Evolutionary conservation across 1,284 basidiomycete genomes (phyloP), one percentile per base, ranked within the genome.

Genomic region (Volvariella volvacea): DNA sequence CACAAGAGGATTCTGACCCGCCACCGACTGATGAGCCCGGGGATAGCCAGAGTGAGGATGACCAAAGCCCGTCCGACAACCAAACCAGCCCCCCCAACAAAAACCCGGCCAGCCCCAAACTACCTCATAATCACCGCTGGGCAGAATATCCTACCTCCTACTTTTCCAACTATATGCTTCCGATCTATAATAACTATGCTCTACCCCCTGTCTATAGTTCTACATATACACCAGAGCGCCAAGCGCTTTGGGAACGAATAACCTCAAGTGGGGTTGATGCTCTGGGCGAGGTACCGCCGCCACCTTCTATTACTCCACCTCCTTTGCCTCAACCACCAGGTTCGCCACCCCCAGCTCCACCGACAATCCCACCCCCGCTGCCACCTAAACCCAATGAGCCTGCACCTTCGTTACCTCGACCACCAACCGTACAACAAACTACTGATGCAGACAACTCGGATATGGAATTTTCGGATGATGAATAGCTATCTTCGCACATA

Each of bases 101-200:
- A n/a, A n/a, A n/a, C n/a, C n/a, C n/a, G n/a, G n/a, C 34, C 9
- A 28, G 22, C 15, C 54, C 51, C 7, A 58, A 52, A 20, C 34
- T 36, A 4, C 19, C 34, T 8, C n/a, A 15, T 8, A 36, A 15
- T 20, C 34, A 36, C n/a, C 70, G 83, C 39, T 86, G 83, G 84
- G 84, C 80, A 3, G 55, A 49, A 21, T 88, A 82, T 52, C 78
- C 82, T 2, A 55, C 65, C 22, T 71, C 73, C 2, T 71, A 78
- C 50, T 87, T 87, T 55, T 74, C 73, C 7, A 79, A 66, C 19
- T 61, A 66, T 19, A 65, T 68, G 21, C 71, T 87, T 9, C 73
- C 78, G 1, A 50, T 78, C 1, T 85, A 83, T 55, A 68, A 61
- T 16, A 72, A 71, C 33, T 41, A 47, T 19, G 46, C 54, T 32